phyloP scores from a whole-genome alignment of 2,329 filamentous ascomycete genomes.

The Cytospora piceae region DNA sequence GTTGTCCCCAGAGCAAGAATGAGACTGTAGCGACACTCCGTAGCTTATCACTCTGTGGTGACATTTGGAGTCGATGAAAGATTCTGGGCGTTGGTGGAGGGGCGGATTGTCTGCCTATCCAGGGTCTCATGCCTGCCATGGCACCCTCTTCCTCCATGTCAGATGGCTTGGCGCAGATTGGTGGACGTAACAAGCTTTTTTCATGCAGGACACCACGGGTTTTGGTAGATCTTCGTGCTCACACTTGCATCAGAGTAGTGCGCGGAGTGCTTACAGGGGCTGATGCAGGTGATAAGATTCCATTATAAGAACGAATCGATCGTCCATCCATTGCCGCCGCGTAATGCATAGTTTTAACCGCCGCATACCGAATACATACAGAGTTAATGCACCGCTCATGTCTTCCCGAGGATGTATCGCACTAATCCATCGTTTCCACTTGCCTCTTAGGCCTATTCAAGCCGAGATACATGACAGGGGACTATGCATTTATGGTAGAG shows the following conservation, averaged over 20 bases:
- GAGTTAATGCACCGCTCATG: too few species aligned
- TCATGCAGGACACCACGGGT: background rate
- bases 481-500: too few species aligned
- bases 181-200: background rate
- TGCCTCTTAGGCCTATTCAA: too few species aligned
- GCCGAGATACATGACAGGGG: too few species aligned
- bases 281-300: background rate
- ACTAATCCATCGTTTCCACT: too few species aligned
- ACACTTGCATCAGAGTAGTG: background rate
- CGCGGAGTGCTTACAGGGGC: background rate
- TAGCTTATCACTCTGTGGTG: background rate
- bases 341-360: too few species aligned
- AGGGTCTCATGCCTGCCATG: background rate
- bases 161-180: slow-evolving; percentile 1
- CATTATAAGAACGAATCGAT: too few species aligned
- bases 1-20: background rate
- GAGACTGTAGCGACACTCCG: too few species aligned
- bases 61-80: background rate
- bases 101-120: too few species aligned
- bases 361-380: too few species aligned
- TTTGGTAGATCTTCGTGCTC: background rate
- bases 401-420: too few species aligned
- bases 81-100: background rate
- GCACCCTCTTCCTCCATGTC: background rate
- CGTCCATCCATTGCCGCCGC: too few species aligned